These are phyloP conservation scores for Symbiodinium pilosum DNA, from an alignment of 73 alveolate genomes.

Conservation along the genomic window DNA sequence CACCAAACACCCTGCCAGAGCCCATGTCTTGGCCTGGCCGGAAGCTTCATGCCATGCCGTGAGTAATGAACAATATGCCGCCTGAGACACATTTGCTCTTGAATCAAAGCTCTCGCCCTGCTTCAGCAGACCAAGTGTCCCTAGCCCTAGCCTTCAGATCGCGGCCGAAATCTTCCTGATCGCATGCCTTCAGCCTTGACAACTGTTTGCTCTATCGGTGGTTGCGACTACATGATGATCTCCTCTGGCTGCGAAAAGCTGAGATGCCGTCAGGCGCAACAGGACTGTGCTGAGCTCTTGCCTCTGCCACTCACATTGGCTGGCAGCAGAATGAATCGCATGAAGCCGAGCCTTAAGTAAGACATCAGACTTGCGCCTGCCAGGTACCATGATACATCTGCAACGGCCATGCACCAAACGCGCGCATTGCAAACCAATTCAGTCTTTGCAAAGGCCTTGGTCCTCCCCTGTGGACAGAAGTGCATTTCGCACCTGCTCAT, in stretches of 20 bases:
- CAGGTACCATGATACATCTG: too few species aligned
- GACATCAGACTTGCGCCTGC: conserved; percentile 35
- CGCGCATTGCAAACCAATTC: too few species aligned
- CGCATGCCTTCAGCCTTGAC: neutral
- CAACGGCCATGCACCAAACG: too few species aligned
- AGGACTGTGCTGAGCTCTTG: conserved; percentile 60
- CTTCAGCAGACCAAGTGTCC: neutral
- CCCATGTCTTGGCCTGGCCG: conserved; percentile 33
- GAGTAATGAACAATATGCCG: conserved; percentile 46
- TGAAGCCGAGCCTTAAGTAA: neutral
- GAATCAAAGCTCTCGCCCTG: neutral
- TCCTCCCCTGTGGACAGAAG: neutral
- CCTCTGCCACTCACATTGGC: neutral
- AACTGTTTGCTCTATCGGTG: too few species aligned
- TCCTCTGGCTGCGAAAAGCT: neutral
- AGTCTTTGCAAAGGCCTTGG: neutral
- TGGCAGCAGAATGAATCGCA: neutral
- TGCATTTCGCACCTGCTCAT: neutral
- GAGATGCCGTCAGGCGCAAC: conserved; percentile 21
- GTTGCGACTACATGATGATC: neutral
- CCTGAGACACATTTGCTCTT: neutral
- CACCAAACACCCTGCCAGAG: neutral
- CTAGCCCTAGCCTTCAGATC: neutral
- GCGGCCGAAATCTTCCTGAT: neutral
- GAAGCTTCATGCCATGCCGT: conserved; percentile 72